phyloP scores from a whole-genome alignment of 768 basidiomycete species.

The Hericium coralloides region DNA sequence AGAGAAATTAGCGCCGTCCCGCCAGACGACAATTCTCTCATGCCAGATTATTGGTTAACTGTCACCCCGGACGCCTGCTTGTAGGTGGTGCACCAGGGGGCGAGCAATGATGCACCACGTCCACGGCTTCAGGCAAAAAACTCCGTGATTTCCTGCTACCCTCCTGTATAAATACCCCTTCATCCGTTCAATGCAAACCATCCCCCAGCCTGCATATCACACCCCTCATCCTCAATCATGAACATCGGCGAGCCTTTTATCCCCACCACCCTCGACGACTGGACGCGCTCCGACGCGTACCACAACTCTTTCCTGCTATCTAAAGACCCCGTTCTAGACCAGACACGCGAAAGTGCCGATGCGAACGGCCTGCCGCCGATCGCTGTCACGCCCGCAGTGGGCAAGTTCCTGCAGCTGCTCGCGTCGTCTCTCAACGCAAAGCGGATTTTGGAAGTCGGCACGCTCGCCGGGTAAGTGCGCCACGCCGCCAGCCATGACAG shows the following conservation, averaged over 20 bases:
- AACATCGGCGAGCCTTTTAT: not conserved
- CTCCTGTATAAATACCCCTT: not conserved
- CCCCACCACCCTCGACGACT: constrained; percentile 15
- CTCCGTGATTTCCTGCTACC: not conserved
- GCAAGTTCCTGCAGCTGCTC: constrained; percentile 47
- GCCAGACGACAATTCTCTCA: not conserved
- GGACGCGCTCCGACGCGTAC: constrained; percentile 43
- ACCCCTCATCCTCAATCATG: not conserved
- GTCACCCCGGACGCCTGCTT: not conserved
- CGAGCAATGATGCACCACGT: not conserved
- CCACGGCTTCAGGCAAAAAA: not conserved
- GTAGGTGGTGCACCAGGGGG: not conserved
- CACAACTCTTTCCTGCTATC: constrained; percentile 46
- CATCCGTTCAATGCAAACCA: not conserved
- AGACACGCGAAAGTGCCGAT: constrained; percentile 29
- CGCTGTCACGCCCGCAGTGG: constrained; percentile 43
- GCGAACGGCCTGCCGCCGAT: constrained; percentile 43
- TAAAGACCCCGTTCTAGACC: constrained; percentile 34
- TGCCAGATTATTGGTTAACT: not conserved
- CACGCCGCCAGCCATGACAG: not conserved
- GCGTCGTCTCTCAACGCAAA: constrained; percentile 44
- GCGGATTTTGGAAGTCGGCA: constrained; percentile 55
- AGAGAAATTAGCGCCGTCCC: no score
- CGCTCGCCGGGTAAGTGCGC: constrained; percentile 46
- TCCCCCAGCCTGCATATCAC: not conserved